Evolutionary conservation across 192 early-diverging fungal species (phyloP).

Genomic region (Podila horticola): DNA sequence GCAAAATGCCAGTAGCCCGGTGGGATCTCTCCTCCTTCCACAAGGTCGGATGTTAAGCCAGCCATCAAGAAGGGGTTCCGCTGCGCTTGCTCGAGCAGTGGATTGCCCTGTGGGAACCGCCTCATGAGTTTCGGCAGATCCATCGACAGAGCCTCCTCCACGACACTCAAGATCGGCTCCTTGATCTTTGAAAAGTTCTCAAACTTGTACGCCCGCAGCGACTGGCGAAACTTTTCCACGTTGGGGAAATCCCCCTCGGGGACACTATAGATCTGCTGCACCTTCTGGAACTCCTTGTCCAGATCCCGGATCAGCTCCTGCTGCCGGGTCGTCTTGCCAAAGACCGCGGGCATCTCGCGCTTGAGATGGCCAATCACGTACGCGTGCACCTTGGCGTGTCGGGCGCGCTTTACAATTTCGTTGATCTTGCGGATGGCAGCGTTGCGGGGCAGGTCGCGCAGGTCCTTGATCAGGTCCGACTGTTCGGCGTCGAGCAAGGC

Average conservation of each 20-base stretch:
- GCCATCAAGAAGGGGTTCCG: conserved; percentile 61
- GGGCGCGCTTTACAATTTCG: conserved; percentile 89
- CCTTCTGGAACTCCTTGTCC: conserved; percentile 78
- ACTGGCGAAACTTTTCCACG: conserved; percentile 73
- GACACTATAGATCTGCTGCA: conserved; percentile 76
- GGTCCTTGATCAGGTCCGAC: conserved; percentile 77
- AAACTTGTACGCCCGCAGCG: conserved; percentile 78
- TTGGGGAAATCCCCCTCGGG: conserved; percentile 89
- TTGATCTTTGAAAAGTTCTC: conserved; percentile 84
- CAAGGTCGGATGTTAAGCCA: neutral
- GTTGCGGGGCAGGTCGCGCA: conserved; percentile 80
- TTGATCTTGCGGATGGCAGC: conserved; percentile 88
- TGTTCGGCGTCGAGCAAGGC: conserved; percentile 79
- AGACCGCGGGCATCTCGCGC: conserved; percentile 84
- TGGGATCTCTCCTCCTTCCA: conserved; percentile 39
- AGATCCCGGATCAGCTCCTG: conserved; percentile 76
- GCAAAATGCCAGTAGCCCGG: conserved; percentile 66
- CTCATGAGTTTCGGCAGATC: conserved; percentile 85
- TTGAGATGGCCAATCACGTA: conserved; percentile 86
- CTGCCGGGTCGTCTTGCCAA: conserved; percentile 83
- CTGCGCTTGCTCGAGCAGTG: conserved; percentile 69
- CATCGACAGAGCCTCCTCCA: conserved; percentile 78
- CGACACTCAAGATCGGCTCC: conserved; percentile 68
- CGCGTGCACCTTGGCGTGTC: conserved; percentile 84
- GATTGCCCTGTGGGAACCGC: conserved; percentile 79